phyloP scores from a whole-genome alignment of 2,329 filamentous ascomycete genomes.

The Gaeumannomyces tritici region DNA sequence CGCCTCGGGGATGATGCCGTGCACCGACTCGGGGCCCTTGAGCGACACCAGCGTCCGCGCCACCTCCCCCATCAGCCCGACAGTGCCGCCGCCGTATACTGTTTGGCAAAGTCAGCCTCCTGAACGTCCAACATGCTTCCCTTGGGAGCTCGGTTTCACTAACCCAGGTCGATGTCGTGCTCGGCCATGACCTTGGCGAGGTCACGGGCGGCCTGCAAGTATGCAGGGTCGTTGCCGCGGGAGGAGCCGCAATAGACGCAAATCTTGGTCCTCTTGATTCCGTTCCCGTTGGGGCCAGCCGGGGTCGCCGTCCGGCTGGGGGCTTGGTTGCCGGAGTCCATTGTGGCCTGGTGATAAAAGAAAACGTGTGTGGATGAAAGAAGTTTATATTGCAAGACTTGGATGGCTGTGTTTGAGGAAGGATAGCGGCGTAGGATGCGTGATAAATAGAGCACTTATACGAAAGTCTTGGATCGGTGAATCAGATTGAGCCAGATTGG shows the following conservation, averaged over 20 bases:
- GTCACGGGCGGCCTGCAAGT: conserved; percentile 68
- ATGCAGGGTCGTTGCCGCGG: conserved; percentile 59
- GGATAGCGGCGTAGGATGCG: too few relatives aligned
- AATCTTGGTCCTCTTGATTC: conserved; percentile 50
- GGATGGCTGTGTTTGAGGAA: too few relatives aligned
- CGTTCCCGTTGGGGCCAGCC: conserved; percentile 16
- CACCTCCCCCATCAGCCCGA: conserved; percentile 91
- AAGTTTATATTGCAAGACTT: not conserved
- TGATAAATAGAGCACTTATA: not conserved
- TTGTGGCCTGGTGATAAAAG: conserved; percentile 12
- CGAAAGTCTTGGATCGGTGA: not conserved
- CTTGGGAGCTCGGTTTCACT: conserved; percentile 10
- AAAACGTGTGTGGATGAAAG: not conserved
- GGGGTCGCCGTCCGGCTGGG: conserved; percentile 12
- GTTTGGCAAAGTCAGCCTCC: conserved; percentile 4
- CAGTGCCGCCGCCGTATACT: conserved; percentile 93
- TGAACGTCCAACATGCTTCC: not conserved
- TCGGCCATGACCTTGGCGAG: conserved; percentile 67
- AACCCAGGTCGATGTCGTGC: conserved; percentile 67
- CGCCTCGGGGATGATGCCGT: conserved; percentile 86
- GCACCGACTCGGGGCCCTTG: conserved; percentile 70
- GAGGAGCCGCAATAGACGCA: conserved; percentile 93
- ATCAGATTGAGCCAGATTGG: not conserved
- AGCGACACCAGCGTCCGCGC: conserved; percentile 78
- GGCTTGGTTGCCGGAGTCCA: conserved; percentile 30